phyloP scores from a whole-genome alignment of 75 land plant genomes.

The Cupressus sempervirens region DNA sequence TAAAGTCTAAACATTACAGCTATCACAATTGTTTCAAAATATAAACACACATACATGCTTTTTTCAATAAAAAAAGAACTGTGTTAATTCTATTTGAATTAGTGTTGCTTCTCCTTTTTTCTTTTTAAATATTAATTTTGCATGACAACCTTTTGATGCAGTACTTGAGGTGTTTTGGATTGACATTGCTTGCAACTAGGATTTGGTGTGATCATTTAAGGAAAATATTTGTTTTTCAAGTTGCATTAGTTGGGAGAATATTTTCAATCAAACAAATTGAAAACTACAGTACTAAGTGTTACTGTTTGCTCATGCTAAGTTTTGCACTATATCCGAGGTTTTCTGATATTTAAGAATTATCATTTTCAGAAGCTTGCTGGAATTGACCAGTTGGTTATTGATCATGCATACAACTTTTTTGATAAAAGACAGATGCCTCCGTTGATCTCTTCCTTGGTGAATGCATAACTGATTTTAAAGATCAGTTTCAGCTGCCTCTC shows the following conservation, averaged over 20 bases:
- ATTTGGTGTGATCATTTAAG: background rate
- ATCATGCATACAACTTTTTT: background rate
- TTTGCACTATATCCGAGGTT: background rate
- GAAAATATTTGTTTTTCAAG: background rate
- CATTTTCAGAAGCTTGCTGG: background rate
- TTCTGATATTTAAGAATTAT: background rate
- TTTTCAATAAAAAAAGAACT: background rate
- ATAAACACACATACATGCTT: background rate
- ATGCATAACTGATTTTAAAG: slow-evolving; percentile 2
- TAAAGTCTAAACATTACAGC: too few species aligned
- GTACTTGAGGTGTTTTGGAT: background rate
- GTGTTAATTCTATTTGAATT: background rate
- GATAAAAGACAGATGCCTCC: background rate
- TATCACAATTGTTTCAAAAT: background rate
- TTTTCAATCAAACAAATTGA: background rate
- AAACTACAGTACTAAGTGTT: background rate
- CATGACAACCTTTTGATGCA: background rate
- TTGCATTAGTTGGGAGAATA: background rate
- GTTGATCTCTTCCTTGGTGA: background rate
- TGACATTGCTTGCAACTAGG: background rate
- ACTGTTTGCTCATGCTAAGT: background rate
- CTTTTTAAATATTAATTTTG: background rate
- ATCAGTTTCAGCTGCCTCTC: background rate
- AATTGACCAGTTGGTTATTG: background rate
- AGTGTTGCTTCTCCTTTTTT: background rate